Evolutionary conservation across 225 moss, liverwort and hornwort species (phyloP).

Genomic region (Sphagnum tenellum): DNA sequence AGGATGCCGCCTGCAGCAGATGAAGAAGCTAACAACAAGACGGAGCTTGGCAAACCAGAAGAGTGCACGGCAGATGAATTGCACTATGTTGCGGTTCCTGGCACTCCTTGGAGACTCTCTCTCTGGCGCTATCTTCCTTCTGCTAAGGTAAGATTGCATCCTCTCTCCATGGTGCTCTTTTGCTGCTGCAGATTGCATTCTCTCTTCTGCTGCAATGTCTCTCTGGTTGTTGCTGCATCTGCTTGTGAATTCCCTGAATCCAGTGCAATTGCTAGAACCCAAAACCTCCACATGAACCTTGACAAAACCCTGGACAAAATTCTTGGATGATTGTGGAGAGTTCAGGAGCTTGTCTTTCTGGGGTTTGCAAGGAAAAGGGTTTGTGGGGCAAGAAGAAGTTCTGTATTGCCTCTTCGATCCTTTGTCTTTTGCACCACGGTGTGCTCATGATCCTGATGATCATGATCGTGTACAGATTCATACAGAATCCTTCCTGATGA

Average conservation of each 20-base stretch:
- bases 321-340: not conserved
- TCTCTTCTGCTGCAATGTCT: not conserved
- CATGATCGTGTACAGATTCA: no score
- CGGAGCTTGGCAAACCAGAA: conserved; percentile 56
- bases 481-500: no score
- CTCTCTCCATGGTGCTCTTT: no score
- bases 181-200: not conserved
- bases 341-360: not conserved
- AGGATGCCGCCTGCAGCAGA: conserved; percentile 3
- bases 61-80: conserved; percentile 82
- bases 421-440: no score
- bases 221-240: not conserved
- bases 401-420: no score
- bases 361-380: no score
- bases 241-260: no score
- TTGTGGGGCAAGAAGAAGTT: no score
- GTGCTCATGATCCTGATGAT: no score
- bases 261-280: no score
- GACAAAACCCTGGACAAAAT: not conserved
- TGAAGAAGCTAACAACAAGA: conserved; percentile 10
- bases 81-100: conserved; percentile 87
- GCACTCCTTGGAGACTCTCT: conserved; percentile 75
- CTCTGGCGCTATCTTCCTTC: conserved; percentile 82
- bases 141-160: conserved; percentile 27
- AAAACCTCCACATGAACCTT: not conserved